These are phyloP conservation scores for Taxillus chinensis DNA, from an alignment of 164 flowering plant genomes.

Conservation along the genomic window DNA sequence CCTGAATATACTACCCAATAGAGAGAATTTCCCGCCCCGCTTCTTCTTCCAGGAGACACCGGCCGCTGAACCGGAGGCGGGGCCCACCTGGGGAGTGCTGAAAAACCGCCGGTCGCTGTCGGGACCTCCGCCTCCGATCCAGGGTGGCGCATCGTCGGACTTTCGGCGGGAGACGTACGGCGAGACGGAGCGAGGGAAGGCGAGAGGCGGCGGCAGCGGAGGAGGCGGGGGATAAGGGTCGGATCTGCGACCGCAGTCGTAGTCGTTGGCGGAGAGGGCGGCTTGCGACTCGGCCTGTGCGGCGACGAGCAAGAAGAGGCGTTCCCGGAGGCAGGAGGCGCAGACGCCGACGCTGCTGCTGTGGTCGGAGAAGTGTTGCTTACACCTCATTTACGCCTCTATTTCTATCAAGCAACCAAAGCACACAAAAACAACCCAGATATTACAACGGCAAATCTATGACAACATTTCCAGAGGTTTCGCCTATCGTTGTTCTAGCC, in stretches of 20 bases:
- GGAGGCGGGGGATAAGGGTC: slow-evolving; percentile 8
- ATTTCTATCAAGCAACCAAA: too few relatives aligned
- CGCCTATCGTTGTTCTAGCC: too few relatives aligned
- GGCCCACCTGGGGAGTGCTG: slow-evolving; percentile 73
- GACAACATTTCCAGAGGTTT: too few relatives aligned
- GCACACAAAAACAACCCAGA: too few relatives aligned
- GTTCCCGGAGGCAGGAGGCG: slow-evolving; percentile 82
- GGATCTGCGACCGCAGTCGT: slow-evolving; percentile 20
- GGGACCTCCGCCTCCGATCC: too few relatives aligned
- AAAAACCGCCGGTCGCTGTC: slow-evolving; percentile 25
- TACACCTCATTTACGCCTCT: slow-evolving; percentile 58
- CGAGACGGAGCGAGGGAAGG: slow-evolving; percentile 84
- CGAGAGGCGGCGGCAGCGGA: slow-evolving; percentile 27
- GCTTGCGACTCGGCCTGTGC: slow-evolving; percentile 32
- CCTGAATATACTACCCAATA: slow-evolving; percentile 27
- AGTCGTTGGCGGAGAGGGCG: slow-evolving; percentile 9
- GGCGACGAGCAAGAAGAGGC: slow-evolving; percentile 51
- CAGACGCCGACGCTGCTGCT: slow-evolving; percentile 76
- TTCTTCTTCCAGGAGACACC: slow-evolving; percentile 9
- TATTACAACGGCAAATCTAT: too few relatives aligned
- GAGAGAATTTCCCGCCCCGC: slow-evolving; percentile 18
- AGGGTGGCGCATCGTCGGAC: slow-evolving; percentile 21
- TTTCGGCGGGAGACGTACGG: slow-evolving; percentile 60
- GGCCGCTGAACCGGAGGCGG: slow-evolving; percentile 9
- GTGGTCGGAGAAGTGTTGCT: slow-evolving; percentile 45